Conservation (phyloP, 2,329 filamentous ascomycete species). For the Aspergillus tanneri region DNA sequence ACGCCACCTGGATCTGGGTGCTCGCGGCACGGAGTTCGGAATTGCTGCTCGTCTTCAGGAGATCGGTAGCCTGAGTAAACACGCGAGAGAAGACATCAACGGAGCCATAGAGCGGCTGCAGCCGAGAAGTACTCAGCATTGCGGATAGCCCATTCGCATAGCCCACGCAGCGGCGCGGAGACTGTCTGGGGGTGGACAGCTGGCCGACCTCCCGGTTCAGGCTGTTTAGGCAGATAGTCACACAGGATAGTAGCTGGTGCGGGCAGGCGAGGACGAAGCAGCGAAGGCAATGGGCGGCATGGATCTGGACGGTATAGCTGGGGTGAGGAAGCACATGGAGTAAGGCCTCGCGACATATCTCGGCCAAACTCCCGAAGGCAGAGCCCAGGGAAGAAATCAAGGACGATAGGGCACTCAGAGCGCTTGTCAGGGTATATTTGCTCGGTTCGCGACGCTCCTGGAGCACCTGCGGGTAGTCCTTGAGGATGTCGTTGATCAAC, state of each 20-base stretch:
- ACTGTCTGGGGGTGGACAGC: conserved; percentile 71
- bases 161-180: conserved; percentile 79
- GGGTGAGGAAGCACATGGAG: conserved; percentile 90
- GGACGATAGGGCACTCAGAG: conserved; percentile 75
- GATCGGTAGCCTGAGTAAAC: conserved; percentile 82
- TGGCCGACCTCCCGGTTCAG: conserved; percentile 81
- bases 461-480: conserved; percentile 87
- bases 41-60: conserved; percentile 88
- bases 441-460: conserved; percentile 85
- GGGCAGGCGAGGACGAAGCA: conserved; percentile 87
- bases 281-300: conserved; percentile 81
- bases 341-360: conserved; percentile 79
- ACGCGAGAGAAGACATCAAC: conserved; percentile 93
- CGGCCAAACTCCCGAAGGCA: conserved; percentile 74
- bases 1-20: conserved; percentile 95
- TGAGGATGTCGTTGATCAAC: conserved; percentile 83
- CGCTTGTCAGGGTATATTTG: conserved; percentile 78
- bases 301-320: conserved; percentile 92
- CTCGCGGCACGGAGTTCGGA: conserved; percentile 87
- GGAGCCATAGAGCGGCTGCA: conserved; percentile 87
- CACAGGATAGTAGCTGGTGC: conserved; percentile 82
- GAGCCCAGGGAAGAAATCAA: conserved; percentile 79
- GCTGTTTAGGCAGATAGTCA: conserved; percentile 96
- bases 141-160: conserved; percentile 90
- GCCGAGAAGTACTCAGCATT: conserved; percentile 82